Evolutionary conservation across 257 asterid species (phyloP), one percentile per base, ranked within the genome.

Genomic region (Petrea volubilis): DNA sequence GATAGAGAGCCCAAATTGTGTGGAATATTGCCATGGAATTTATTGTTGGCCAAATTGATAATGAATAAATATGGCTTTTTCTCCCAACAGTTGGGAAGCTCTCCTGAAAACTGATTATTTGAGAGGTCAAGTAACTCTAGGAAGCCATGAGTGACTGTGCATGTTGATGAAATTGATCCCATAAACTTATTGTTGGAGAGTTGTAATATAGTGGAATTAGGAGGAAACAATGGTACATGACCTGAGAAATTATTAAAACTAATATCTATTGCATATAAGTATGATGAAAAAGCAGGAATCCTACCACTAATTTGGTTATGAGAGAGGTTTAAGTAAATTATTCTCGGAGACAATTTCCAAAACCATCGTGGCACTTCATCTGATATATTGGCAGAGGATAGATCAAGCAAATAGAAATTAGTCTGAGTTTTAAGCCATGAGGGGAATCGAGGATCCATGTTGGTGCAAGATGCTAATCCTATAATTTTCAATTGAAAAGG

Each of bases 291-390:
- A 23, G 66, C 72, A 24, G 80, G 73, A 33, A 73, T 27, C 3
- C 25, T 46, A 12, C 88, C 88, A 50, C 71, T 49, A 49, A 84
- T 60, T 1, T 60, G 62, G 71, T 83, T 80, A 70, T 68, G 61
- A 11, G 84, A 80, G 38, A 83, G 55, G 60, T 78, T 79, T 28
- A 84, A 65, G 51, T 17, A 21, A 2, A 1, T 0, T 5, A 71
- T 0, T 13, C 3, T 4, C 4, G 68, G 23, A 18, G 78, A 47
- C 2, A 76, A 20, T 41, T 21, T 24, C 68, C 78, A 68, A 6
- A 80, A 66, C 83, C 82, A 78, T 21, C 43, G 6, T 31, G 83
- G 88, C 12, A 75, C 6, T 36, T n/a, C 20, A 57, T 70, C 86
- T 60, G 77, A 61, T 18, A 80, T 56, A 12, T 66, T 52, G 6